A percentile compares a stretch with the other conserved stretches of the same genome.
These are phyloP conservation scores for Sarocladium kiliense DNA, from an alignment of 2,329 filamentous ascomycete genomes.

Conservation along the genomic window DNA sequence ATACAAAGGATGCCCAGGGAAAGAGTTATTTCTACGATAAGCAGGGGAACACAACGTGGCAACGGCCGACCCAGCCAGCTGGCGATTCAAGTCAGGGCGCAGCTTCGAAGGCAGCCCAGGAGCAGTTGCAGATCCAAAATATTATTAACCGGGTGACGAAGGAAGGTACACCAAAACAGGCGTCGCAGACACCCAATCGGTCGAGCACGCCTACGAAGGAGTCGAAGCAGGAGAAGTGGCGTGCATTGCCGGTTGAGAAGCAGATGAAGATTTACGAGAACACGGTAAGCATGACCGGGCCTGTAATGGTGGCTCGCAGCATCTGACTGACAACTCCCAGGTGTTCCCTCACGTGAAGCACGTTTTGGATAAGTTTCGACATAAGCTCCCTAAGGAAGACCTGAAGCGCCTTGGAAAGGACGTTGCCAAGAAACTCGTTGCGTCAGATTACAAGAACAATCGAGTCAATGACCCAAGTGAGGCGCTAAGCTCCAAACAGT, in stretches of 20 bases:
- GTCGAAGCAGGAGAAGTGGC: conserved; percentile 67
- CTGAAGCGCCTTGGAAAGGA: conserved; percentile 59
- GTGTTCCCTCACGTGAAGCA: conserved; percentile 80
- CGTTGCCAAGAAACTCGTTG: conserved; percentile 81
- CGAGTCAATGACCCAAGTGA: conserved; percentile 75
- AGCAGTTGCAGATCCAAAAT: conserved; percentile 73
- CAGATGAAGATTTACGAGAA: conserved; percentile 95
- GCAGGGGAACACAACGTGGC: conserved; percentile 75
- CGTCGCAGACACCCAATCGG: conserved; percentile 61
- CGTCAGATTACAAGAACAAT: conserved; percentile 85
- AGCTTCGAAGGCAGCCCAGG: conserved; percentile 52
- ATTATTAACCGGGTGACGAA: conserved; percentile 83
- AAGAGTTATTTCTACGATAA: conserved; percentile 82
- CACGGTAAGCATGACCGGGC: conserved; percentile 56
- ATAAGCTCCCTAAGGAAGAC: conserved; percentile 79
- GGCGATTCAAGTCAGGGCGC: conserved; percentile 43
- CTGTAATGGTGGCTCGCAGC: neutral
- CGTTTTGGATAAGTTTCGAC: conserved; percentile 79
- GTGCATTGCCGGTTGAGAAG: conserved; percentile 67
- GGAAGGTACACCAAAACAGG: conserved; percentile 45
- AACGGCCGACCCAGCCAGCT: conserved; percentile 65
- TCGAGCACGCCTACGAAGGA: conserved; percentile 48
- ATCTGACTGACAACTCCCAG: conserved; percentile 35
- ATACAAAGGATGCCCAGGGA: conserved; percentile 65
- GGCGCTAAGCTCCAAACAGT: conserved; percentile 68